Evolutionary conservation across 768 basidiomycete species (phyloP).

Genomic region (Stropharia rugosoannulata): DNA sequence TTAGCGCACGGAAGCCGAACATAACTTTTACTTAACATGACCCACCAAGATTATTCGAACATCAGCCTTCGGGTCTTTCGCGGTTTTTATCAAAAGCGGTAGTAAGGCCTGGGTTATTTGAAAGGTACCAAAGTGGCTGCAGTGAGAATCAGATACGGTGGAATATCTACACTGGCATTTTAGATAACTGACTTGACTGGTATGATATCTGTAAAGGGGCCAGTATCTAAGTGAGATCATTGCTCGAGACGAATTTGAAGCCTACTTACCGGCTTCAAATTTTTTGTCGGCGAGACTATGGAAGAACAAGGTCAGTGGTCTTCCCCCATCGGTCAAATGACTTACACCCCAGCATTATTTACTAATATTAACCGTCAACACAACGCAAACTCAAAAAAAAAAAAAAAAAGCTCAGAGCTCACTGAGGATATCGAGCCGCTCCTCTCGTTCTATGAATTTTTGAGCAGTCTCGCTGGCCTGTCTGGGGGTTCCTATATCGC

Average conservation of each 20-base stretch:
- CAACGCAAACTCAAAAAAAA: neutral
- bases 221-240: no score
- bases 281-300: slow-evolving; percentile 3
- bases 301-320: neutral
- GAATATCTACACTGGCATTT: no score
- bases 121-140: slow-evolving; percentile 1
- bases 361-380: neutral
- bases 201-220: neutral
- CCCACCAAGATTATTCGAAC: slow-evolving; percentile 1
- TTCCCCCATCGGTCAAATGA: neutral
- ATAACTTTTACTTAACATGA: no score
- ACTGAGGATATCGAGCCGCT: neutral
- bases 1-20: neutral
- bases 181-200: slow-evolving; percentile 3
- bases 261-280: neutral
- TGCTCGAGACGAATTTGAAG: neutral
- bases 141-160: neutral
- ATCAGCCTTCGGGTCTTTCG: neutral
- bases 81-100: neutral
- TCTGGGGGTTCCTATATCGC: neutral
- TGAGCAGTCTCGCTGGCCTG: neutral
- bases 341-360: slow-evolving; percentile 4
- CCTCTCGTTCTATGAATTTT: neutral
- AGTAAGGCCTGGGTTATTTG: neutral
- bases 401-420: neutral